A percentile compares a stretch with the other conserved stretches of the same genome.
Conservation (phyloP, 2,329 filamentous ascomycete genomes). For the Talaromyces piceae region DNA sequence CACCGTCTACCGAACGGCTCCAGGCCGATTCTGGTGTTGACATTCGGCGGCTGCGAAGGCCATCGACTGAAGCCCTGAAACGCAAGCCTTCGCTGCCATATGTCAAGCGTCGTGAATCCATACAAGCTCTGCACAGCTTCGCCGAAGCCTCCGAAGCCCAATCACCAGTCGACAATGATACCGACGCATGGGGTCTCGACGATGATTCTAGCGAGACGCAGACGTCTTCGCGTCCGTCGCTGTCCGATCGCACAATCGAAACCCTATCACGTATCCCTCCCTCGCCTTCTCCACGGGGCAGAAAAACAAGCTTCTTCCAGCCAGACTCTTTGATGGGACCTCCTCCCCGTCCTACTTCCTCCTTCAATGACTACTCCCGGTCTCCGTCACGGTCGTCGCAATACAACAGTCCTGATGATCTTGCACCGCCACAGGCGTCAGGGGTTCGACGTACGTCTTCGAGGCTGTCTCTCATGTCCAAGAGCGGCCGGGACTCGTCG, state of each 20-base stretch:
- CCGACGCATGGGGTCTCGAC: slow-evolving; percentile 7
- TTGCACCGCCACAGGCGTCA: slow-evolving; percentile 28
- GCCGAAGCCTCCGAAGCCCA: slow-evolving; percentile 13
- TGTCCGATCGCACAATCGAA: slow-evolving; percentile 80
- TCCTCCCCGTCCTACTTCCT: slow-evolving; percentile 56
- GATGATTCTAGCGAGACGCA: slow-evolving; percentile 7
- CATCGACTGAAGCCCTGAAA: slow-evolving; percentile 30
- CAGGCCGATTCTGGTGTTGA: slow-evolving; percentile 34
- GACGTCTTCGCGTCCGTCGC: slow-evolving; percentile 24
- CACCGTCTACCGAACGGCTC: slow-evolving; percentile 43
- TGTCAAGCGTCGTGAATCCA: slow-evolving; percentile 16
- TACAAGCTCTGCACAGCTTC: slow-evolving; percentile 16
- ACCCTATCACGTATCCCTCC: slow-evolving; percentile 71
- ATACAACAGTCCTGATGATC: slow-evolving; percentile 49
- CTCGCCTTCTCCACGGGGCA: slow-evolving; percentile 62
- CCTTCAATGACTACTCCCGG: slow-evolving; percentile 43
- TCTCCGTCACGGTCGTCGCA: slow-evolving; percentile 38
- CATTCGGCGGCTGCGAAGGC: slow-evolving; percentile 29
- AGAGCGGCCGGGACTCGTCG: slow-evolving; percentile 13
- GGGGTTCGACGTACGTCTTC: slow-evolving; percentile 28
- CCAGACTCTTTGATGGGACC: slow-evolving; percentile 54
- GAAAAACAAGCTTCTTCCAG: slow-evolving; percentile 66
- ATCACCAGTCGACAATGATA: slow-evolving; percentile 9
- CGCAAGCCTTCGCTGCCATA: slow-evolving; percentile 6
- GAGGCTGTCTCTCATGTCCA: slow-evolving; percentile 20